Conservation (phyloP, 192 early-diverging fungal genomes). For the Oehlia diaphana region DNA sequence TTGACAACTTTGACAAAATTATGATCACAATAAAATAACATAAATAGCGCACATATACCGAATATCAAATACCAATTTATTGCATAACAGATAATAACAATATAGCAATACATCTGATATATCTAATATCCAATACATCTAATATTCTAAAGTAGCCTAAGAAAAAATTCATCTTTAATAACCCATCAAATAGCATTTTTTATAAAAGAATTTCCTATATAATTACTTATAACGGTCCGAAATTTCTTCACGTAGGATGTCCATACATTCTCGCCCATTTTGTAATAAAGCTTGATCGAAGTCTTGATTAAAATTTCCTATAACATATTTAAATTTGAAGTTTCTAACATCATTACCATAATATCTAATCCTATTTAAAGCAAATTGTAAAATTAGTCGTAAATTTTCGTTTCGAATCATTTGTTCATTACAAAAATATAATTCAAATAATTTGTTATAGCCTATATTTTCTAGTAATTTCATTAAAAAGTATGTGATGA, state of each 20-base stretch:
- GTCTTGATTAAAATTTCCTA: not conserved
- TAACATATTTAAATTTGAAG: not conserved
- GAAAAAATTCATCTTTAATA: too few relatives aligned
- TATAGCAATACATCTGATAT: too few relatives aligned
- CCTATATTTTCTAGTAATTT: not conserved
- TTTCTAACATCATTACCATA: not conserved
- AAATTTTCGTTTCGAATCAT: not conserved
- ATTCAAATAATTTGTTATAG: not conserved
- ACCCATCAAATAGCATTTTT: too few relatives aligned
- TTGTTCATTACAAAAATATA: not conserved
- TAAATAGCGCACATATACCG: too few relatives aligned
- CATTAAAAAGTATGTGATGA: not conserved
- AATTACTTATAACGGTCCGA: not conserved
- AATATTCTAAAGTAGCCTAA: too few relatives aligned
- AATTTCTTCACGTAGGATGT: not conserved
- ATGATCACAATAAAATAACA: too few relatives aligned
- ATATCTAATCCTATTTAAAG: not conserved
- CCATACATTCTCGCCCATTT: not conserved
- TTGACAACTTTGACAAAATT: too few relatives aligned
- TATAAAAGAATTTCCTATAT: too few relatives aligned
- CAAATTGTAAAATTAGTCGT: not conserved
- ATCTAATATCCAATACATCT: too few relatives aligned
- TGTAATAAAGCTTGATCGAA: not conserved
- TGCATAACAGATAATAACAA: too few relatives aligned
- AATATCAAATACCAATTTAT: too few relatives aligned